Evolutionary conservation across 129 eudicot genomes (phyloP).

Genomic region (Flaveria trinervia): DNA sequence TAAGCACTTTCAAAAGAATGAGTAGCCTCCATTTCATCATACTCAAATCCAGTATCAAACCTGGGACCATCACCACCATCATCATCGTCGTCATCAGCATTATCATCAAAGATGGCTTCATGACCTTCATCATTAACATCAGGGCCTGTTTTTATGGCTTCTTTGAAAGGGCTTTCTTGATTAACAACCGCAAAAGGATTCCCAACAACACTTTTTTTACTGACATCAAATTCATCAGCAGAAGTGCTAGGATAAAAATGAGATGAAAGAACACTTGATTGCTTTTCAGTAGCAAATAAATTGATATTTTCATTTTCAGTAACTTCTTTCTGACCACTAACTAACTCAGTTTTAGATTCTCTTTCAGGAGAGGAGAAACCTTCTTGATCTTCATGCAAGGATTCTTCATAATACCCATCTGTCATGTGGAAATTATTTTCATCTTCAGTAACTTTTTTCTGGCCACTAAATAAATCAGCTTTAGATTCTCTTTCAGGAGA

Average conservation of each 20-base stretch:
- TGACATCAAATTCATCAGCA: conserved; percentile 33
- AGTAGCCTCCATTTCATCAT: conserved; percentile 52
- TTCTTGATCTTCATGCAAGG: conserved; percentile 25
- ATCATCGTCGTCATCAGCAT: conserved; percentile 12
- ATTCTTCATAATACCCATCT: conserved; percentile 37
- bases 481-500: conserved; percentile 35
- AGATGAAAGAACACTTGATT: conserved; percentile 35
- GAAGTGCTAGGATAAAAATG: conserved; percentile 38
- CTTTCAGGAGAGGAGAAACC: conserved; percentile 27
- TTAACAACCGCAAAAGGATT: conserved; percentile 42
- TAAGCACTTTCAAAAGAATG: conserved; percentile 29
- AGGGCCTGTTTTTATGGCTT: conserved; percentile 29
- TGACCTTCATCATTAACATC: conserved; percentile 39
- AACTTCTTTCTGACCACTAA: conserved; percentile 29
- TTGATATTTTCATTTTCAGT: conserved; percentile 34
- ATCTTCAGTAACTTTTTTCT: conserved; percentile 24
- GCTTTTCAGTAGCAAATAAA: conserved; percentile 40
- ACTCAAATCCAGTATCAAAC: conserved; percentile 46
- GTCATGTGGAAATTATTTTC: conserved; percentile 31
- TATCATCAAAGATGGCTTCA: conserved; percentile 42
- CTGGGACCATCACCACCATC: conserved; percentile 45
- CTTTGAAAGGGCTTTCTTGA: conserved; percentile 35
- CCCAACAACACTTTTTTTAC: conserved; percentile 37
- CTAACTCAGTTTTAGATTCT: conserved; percentile 27
- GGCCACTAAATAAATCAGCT: conserved; percentile 27